A percentile compares a stretch with the other conserved stretches of the same genome.
Evolutionary conservation across 2,329 filamentous ascomycete genomes (phyloP).

Genomic region (Talaromyces atroroseus): DNA sequence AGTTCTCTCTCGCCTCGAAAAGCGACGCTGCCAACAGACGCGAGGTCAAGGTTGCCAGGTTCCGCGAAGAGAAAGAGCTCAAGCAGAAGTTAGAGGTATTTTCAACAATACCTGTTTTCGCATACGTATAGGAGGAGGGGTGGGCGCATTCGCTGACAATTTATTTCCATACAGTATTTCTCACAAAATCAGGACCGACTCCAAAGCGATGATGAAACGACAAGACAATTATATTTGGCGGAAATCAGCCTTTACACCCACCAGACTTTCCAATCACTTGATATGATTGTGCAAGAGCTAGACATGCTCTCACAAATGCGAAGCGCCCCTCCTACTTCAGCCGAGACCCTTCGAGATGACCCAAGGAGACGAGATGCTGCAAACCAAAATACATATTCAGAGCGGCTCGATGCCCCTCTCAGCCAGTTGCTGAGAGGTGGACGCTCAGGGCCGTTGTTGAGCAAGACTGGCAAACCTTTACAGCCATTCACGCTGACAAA

Average conservation of each 20-base stretch:
- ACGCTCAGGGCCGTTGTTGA: constrained; percentile 67
- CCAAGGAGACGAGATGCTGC: constrained; percentile 43
- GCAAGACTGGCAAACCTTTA: constrained; percentile 73
- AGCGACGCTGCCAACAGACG: constrained; percentile 64
- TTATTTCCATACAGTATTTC: constrained; percentile 48
- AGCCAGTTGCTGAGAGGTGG: constrained; percentile 44
- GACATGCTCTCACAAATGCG: constrained; percentile 72
- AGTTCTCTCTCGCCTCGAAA: constrained; percentile 66
- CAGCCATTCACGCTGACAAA: constrained; percentile 85
- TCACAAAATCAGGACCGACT: constrained; percentile 54
- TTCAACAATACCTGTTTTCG: constrained; percentile 10
- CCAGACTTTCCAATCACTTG: constrained; percentile 78
- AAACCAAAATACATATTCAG: constrained; percentile 57
- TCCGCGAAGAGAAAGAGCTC: constrained; percentile 77
- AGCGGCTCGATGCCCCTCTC: constrained; percentile 65
- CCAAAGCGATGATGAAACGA: constrained; percentile 76
- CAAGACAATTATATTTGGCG: constrained; percentile 71
- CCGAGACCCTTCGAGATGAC: constrained; percentile 30
- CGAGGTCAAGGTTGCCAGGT: constrained; percentile 79
- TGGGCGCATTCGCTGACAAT: not conserved
- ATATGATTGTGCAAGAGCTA: constrained; percentile 76
- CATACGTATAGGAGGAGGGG: constrained; percentile 15
- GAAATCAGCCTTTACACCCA: constrained; percentile 69
- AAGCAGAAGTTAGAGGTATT: constrained; percentile 71
- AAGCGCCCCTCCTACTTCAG: constrained; percentile 40